Evolutionary conservation across 257 asterid species (phyloP).

Genomic region (Euphrasia confusa): DNA sequence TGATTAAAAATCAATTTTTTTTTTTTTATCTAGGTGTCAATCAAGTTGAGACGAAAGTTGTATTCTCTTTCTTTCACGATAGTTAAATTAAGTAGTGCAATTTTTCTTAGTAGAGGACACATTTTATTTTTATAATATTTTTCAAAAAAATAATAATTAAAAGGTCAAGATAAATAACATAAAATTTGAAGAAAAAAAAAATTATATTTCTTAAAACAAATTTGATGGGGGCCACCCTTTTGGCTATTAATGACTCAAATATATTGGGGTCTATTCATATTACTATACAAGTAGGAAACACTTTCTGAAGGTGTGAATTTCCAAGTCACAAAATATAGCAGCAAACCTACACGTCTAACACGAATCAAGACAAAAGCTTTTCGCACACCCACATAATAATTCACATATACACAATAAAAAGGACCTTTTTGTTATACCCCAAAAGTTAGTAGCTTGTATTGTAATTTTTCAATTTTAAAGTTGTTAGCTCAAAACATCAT

Average conservation of each 20-base stretch:
- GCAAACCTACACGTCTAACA: not conserved
- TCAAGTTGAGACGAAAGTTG: too few relatives aligned
- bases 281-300: not conserved
- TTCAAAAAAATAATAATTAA: too few relatives aligned
- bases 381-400: not conserved
- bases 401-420: conserved; percentile 30
- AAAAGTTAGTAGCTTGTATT: conserved; percentile 44
- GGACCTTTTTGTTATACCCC: conserved; percentile 55
- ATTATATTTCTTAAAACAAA: too few relatives aligned
- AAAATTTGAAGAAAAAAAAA: not conserved
- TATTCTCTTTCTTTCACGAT: too few relatives aligned
- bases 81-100: too few relatives aligned
- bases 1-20: too few relatives aligned
- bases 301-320: not conserved
- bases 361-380: not conserved
- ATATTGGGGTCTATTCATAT: too few relatives aligned
- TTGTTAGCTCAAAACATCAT: conserved; percentile 29
- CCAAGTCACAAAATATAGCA: not conserved
- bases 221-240: too few relatives aligned
- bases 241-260: not conserved
- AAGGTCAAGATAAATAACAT: too few relatives aligned
- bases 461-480: conserved; percentile 41
- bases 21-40: too few relatives aligned
- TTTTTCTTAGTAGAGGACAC: too few relatives aligned
- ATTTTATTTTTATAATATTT: too few relatives aligned